Base-by-base conservation (phyloP, 179 eudicot species). In the Sideroxylon spinosum region DNA sequence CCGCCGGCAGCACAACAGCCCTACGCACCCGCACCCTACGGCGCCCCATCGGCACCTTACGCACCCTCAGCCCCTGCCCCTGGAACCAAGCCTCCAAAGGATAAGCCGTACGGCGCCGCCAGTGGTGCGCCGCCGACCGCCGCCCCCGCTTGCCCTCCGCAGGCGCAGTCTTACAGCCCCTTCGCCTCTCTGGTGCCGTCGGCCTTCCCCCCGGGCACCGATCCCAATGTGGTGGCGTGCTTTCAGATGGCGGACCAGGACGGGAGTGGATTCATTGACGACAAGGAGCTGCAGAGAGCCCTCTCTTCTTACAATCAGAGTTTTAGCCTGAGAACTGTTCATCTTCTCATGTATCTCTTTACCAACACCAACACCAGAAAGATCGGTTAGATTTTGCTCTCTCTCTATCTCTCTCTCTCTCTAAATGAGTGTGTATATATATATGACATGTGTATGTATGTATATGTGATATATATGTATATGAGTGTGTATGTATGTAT, bases 131-230 rank as follows among this genome's bases (percentile, higher is more conserved):
- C 68, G 5, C 37, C n/a, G 16, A 2, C 46, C 71, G 29, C 74
- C 74, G n/a, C 32, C 77, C 79, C 60, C 57, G 12, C 11, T 62
- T 56, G 46, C 79, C 73, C 48, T 67, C 60, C 78, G 7, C 72
- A 76, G 46, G 53, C 76, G 7, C 75, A 83, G 25, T 49, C 82
- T 48, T 81, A 78, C 60, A 83, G 81, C 56, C 97, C 97, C 28
- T 90, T 93, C 59, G 87, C 92, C 14, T 73, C 95, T 19, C 78
- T 90, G 6, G 26, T 88, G 75, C 97, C 95, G n/a, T 91, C 96
- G 46, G 78, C 88, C 10, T 95, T 95, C 46, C 93, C 97, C 0
- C 97, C 97, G 12, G 98, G 98, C n/a, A 91, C 98, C 4, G 98
- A 95, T 80, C 97, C 97, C 17, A 90, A 73, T 28, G 81, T 95